Base-by-base conservation (phyloP, 352 stramenopile genomes). In the Phytophthora rubi region DNA sequence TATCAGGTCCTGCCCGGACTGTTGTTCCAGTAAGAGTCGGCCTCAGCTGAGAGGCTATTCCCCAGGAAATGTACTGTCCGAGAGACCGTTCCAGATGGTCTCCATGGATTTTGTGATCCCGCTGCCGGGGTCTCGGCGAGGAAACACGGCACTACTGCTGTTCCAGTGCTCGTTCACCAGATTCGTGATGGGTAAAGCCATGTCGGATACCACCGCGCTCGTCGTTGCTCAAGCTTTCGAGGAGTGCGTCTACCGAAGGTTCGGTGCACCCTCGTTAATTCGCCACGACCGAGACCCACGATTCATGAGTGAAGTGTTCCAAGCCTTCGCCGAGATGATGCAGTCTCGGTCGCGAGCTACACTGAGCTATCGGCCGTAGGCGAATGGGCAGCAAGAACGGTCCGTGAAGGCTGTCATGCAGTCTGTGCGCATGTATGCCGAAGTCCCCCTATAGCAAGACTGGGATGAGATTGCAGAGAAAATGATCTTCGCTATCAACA, bases 101-200 rank as follows among this genome's bases (percentile, higher is more conserved):
- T 56, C 52, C 7, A 61, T 60, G 62, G 55, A 64, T 42, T 70
- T 62, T 6, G 28, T 59, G 28, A 70, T 52, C 1, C 47, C 51
- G 28, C 15, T 63, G 30, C 53, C 53, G 16, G 33, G 18, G 42
- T 45, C 23, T 18, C 47, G 18, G 7, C 7, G 21, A 9, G 35
- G 54, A 23, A 63, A 56, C 26, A 59, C 56, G n/a, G 61, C 55
- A 13, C 23, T 62, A 12, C 26, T 62, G 1, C 42, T 49, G 7
- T 56, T 78, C 21, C 55, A 62, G 28, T 48, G 30, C n/a, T 33
- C 30, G 3, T 60, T 70, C 48, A 54, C 54, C 16, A 37, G 55
- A 2, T 70, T 64, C 15, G 62, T 70, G 0, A 55, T 70, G 1
- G 44, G 5, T 13, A 64, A 60, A 26, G 54, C 62, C 0, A 70